phyloP scores from a whole-genome alignment of 2,329 filamentous ascomycete genomes.

The Trichoderma oligosporum region DNA sequence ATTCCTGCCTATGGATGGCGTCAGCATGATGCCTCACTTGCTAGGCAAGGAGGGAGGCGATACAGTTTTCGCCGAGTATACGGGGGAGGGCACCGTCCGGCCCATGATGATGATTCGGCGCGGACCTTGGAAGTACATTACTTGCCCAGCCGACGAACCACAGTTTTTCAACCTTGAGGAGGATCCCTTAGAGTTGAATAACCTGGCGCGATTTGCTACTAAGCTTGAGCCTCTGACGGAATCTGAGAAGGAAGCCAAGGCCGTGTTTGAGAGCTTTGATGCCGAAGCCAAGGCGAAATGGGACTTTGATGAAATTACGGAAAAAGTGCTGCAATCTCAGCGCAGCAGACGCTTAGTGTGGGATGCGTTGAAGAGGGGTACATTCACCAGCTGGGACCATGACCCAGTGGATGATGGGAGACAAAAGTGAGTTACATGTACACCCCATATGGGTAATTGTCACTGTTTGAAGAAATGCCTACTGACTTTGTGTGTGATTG shows the following conservation, averaged over 20 bases:
- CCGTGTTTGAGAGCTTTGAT: slow-evolving; percentile 62
- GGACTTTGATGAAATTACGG: slow-evolving; percentile 75
- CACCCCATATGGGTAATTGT: too few species aligned
- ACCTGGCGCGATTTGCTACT: slow-evolving; percentile 53
- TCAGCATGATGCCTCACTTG: slow-evolving; percentile 76
- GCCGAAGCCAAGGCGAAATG: slow-evolving; percentile 71
- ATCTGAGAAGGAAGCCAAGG: slow-evolving; percentile 45
- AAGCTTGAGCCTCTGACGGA: slow-evolving; percentile 39
- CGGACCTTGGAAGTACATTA: slow-evolving; percentile 86
- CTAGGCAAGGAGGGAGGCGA: slow-evolving; percentile 64
- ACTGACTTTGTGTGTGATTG: slow-evolving; percentile 31
- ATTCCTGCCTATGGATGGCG: slow-evolving; percentile 79
- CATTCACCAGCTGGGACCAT: slow-evolving; percentile 81
- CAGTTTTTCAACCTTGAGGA: slow-evolving; percentile 76
- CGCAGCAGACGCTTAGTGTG: slow-evolving; percentile 75
- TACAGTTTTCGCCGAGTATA: slow-evolving; percentile 92
- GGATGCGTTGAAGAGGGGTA: slow-evolving; percentile 71
- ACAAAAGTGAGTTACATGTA: slow-evolving; percentile 56
- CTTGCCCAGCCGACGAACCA: slow-evolving; percentile 75
- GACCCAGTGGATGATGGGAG: slow-evolving; percentile 68
- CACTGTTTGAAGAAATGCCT: slow-evolving; percentile 17
- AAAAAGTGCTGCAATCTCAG: slow-evolving; percentile 71
- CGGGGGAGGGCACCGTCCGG: slow-evolving; percentile 83
- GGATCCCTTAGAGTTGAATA: slow-evolving; percentile 74
- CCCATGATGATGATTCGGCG: slow-evolving; percentile 93